These are phyloP conservation scores for Pyrenochaeta sp. DNA, from an alignment of 2,329 filamentous ascomycete genomes.

Conservation along the genomic window DNA sequence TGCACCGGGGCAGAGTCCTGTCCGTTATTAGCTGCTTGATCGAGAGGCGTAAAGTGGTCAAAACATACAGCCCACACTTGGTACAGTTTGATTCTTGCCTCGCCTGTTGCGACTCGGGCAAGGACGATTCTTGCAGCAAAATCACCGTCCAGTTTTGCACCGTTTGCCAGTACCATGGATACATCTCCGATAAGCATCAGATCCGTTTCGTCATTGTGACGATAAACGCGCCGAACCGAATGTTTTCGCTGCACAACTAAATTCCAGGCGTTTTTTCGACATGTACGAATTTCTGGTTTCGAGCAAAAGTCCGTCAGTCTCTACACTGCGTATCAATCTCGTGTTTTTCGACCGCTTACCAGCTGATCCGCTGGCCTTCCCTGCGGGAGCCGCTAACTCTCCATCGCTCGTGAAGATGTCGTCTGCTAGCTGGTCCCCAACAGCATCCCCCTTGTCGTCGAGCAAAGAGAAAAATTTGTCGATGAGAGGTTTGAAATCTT, in stretches of 20 bases:
- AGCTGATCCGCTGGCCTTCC: neutral
- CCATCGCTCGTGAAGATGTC: neutral
- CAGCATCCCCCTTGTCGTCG: neutral
- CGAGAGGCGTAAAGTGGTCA: too few relatives aligned
- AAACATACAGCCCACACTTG: neutral
- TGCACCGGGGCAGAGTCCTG: neutral
- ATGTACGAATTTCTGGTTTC: constrained; percentile 2
- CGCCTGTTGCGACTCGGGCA: too few relatives aligned
- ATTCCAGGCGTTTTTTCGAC: neutral
- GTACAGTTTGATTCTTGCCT: neutral
- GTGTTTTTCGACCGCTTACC: neutral
- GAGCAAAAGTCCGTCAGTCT: too few relatives aligned
- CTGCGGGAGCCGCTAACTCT: neutral
- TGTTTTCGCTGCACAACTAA: neutral
- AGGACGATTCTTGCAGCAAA: neutral
- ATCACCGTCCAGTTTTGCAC: neutral
- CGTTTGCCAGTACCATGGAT: neutral
- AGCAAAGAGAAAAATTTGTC: neutral
- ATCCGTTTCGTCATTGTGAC: neutral
- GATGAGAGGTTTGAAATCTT: neutral
- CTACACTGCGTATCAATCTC: too few relatives aligned
- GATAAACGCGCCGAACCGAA: neutral
- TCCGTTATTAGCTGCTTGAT: too few relatives aligned
- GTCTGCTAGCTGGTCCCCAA: neutral
- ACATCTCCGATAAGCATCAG: neutral